A percentile compares a stretch with the other conserved stretches of the same genome.
Evolutionary conservation across 2,329 filamentous ascomycete species (phyloP).

Genomic region (Drechslera avenae): DNA sequence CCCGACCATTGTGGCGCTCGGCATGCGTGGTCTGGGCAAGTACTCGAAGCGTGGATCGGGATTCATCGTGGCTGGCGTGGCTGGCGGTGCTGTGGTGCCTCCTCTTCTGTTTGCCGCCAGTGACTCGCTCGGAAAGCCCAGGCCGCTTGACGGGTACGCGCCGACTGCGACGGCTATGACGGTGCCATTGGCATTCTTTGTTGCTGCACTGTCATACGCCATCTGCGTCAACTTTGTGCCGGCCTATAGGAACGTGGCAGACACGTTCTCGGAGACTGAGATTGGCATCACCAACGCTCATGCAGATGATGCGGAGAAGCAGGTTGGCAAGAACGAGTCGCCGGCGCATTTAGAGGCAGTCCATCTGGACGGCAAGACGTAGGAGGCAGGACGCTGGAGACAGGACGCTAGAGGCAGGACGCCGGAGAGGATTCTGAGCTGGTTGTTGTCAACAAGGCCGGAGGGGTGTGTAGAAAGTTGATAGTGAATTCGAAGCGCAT

Average conservation of each 20-base stretch:
- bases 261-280: slow-evolving; percentile 57
- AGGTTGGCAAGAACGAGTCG: slow-evolving; percentile 18
- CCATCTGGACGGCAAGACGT: slow-evolving; percentile 14
- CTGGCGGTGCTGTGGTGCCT: slow-evolving; percentile 74
- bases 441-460: not conserved
- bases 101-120: slow-evolving; percentile 72
- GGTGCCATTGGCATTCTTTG: slow-evolving; percentile 63
- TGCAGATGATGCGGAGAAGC: slow-evolving; percentile 41
- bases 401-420: no score
- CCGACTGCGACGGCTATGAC: slow-evolving; percentile 67
- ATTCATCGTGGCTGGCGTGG: slow-evolving; percentile 73
- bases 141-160: slow-evolving; percentile 26
- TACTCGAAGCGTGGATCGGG: slow-evolving; percentile 79
- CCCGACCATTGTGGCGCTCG: slow-evolving; percentile 79
- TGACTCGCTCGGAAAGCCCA: slow-evolving; percentile 59
- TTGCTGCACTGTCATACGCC: slow-evolving; percentile 55
- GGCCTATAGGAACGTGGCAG: slow-evolving; percentile 66
- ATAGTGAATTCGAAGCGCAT: no score
- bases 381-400: no score
- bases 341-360: slow-evolving; percentile 23
- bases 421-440: no score
- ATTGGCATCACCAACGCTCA: slow-evolving; percentile 51
- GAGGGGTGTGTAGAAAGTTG: not conserved
- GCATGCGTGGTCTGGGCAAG: slow-evolving; percentile 74
- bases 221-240: slow-evolving; percentile 67